phyloP scores from a whole-genome alignment of 495 filamentous ascomycete species.

The Penicillium angulare region DNA sequence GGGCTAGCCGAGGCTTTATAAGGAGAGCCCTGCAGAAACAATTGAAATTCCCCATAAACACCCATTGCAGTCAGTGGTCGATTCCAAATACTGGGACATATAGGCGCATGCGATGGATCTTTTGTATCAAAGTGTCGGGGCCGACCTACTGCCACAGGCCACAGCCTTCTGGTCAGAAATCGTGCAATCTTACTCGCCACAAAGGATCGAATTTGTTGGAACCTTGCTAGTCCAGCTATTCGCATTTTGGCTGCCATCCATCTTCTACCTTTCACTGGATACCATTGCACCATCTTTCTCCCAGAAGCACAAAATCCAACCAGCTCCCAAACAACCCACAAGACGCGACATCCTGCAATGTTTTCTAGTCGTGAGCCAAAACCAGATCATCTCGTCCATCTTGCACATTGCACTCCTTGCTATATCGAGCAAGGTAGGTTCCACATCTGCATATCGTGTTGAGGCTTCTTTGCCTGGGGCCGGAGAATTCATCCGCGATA shows the following conservation, averaged over 20 bases:
- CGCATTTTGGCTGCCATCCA: slow-evolving; percentile 52
- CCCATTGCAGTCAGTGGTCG: no score
- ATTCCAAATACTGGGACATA: no score
- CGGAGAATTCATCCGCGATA: slow-evolving; percentile 36
- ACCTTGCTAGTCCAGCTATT: slow-evolving; percentile 45
- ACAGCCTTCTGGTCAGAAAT: slow-evolving; percentile 26
- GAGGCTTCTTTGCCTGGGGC: slow-evolving; percentile 30
- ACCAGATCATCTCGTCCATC: slow-evolving; percentile 43
- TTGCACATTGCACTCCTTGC: slow-evolving; percentile 35
- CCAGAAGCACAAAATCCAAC: slow-evolving; percentile 55
- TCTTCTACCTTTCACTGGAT: slow-evolving; percentile 44
- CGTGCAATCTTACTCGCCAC: slow-evolving; percentile 24
- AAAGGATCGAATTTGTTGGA: slow-evolving; percentile 43
- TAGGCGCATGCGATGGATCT: no score
- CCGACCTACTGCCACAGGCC: neutral
- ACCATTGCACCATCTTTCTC: slow-evolving; percentile 45
- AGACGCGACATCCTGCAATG: slow-evolving; percentile 44
- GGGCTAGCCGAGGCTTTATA: slow-evolving; percentile 22
- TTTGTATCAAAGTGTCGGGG: neutral
- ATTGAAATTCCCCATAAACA: no score
- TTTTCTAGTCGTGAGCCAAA: slow-evolving; percentile 40
- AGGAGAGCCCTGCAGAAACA: neutral
- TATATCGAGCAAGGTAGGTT: slow-evolving; percentile 13
- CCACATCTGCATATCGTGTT: slow-evolving; percentile 31
- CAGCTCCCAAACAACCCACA: slow-evolving; percentile 48